Conservation (phyloP, 306 rosid species). For the Lithocarpus polystachyus region DNA sequence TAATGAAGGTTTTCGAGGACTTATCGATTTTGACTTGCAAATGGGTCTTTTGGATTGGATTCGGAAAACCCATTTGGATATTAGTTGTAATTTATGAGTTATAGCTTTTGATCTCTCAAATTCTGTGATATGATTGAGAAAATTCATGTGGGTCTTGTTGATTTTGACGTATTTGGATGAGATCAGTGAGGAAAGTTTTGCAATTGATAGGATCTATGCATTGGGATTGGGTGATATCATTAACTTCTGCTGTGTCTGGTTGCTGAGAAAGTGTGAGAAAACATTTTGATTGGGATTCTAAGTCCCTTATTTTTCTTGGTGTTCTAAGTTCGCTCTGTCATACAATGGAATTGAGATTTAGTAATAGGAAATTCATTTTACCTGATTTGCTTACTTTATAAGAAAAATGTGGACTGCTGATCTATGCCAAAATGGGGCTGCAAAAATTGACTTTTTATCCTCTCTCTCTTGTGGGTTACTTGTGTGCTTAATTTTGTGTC, state of each 20-base stretch:
- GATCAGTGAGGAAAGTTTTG: conserved; percentile 3
- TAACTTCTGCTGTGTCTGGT: conserved; percentile 16
- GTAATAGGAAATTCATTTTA: not conserved
- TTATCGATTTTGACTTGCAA: conserved; percentile 15
- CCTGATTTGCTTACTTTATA: not conserved
- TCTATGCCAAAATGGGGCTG: not conserved
- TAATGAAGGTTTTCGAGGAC: not conserved
- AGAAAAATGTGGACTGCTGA: not conserved
- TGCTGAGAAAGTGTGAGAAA: conserved; percentile 27
- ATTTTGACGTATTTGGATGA: conserved; percentile 17
- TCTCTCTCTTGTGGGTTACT: not conserved
- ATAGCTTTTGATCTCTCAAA: conserved; percentile 23
- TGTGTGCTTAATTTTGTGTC: not conserved
- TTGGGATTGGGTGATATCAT: conserved; percentile 9
- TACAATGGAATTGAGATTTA: not conserved
- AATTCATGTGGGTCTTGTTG: conserved; percentile 9
- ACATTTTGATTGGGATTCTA: not conserved
- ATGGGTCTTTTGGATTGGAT: conserved; percentile 10
- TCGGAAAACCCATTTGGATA: conserved; percentile 7
- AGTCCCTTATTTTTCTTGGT: not conserved
- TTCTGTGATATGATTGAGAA: conserved; percentile 3
- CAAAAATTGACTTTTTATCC: not conserved
- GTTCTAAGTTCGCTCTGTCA: not conserved
- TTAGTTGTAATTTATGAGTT: conserved; percentile 4
- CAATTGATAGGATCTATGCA: conserved; percentile 28